These are phyloP conservation scores for Forsythia suspensa DNA, from an alignment of 257 asterid genomes.

Conservation along the genomic window DNA sequence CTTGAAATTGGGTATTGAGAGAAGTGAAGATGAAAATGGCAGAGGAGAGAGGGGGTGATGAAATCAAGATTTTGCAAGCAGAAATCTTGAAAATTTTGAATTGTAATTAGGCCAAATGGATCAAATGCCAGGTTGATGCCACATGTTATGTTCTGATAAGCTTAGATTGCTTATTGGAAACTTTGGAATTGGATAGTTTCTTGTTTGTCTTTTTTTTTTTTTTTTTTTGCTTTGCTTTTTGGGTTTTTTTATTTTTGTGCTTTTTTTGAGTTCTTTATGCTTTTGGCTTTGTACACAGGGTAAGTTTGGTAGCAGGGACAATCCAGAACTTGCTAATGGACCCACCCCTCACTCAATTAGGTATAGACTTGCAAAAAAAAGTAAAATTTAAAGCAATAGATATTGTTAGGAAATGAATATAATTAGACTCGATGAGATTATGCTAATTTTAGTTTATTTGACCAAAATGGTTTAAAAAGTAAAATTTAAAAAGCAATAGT, in stretches of 20 bases:
- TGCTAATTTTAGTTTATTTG: too few species aligned
- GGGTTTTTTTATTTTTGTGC: background rate
- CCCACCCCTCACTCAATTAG: too few species aligned
- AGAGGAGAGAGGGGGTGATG: background rate
- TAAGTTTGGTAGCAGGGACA: background rate
- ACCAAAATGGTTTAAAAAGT: too few species aligned
- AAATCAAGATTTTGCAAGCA: background rate
- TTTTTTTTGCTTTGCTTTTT: background rate
- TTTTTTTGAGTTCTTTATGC: background rate
- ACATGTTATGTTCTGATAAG: conserved; percentile 10
- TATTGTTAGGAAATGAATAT: too few species aligned
- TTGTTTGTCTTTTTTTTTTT: background rate
- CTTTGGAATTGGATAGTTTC: conserved; percentile 4
- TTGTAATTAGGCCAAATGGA: background rate
- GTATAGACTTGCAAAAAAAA: too few species aligned
- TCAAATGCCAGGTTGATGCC: conserved; percentile 20
- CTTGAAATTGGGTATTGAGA: background rate
- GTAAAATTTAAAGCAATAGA: too few species aligned
- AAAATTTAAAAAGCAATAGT: too few species aligned
- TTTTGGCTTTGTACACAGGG: background rate
- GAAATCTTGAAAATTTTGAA: conserved; percentile 6
- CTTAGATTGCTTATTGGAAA: background rate
- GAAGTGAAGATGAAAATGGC: conserved; percentile 14
- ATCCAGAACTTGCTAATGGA: background rate
- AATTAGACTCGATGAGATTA: too few species aligned